phyloP scores from a whole-genome alignment of 805 yeast genomes.

The Ogataea paraovalis region DNA sequence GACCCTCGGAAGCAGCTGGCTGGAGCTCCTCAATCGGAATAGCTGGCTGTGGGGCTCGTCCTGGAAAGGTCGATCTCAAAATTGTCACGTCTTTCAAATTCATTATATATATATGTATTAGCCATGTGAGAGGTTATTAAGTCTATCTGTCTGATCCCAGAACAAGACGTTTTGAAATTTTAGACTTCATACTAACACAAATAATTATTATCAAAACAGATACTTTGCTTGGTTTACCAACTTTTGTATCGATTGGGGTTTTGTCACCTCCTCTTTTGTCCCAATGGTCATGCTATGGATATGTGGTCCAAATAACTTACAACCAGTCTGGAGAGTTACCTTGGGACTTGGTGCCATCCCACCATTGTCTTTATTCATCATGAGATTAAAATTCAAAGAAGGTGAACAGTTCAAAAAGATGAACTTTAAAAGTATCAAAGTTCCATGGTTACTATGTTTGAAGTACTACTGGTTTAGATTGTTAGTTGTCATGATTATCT shows the following conservation, averaged over 20 bases:
- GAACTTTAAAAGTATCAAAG: constrained; percentile 57
- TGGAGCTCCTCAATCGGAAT: too few species aligned
- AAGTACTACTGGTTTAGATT: constrained; percentile 86
- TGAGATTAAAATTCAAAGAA: constrained; percentile 75
- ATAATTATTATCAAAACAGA: constrained; percentile 31
- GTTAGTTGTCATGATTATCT: constrained; percentile 63
- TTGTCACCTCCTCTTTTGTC: constrained; percentile 77
- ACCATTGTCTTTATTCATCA: constrained; percentile 70
- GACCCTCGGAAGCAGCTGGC: too few species aligned
- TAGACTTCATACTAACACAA: not conserved
- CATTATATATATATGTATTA: too few species aligned
- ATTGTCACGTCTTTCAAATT: too few species aligned
- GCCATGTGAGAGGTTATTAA: too few species aligned
- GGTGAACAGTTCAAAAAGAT: constrained; percentile 66
- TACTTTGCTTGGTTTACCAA: constrained; percentile 89
- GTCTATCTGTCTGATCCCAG: too few species aligned
- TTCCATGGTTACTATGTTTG: constrained; percentile 66
- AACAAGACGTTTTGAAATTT: too few species aligned
- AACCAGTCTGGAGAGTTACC: constrained; percentile 88
- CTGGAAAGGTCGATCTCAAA: too few species aligned
- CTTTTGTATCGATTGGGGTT: constrained; percentile 82
- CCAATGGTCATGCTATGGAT: constrained; percentile 86
- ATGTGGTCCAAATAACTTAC: constrained; percentile 63
- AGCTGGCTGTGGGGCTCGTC: too few species aligned
- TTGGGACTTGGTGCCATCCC: constrained; percentile 88